A percentile compares a stretch with the other conserved stretches of the same genome.
These are phyloP conservation scores for Geosmithia putterillii DNA, from an alignment of 2,329 filamentous ascomycete genomes.

Conservation along the genomic window DNA sequence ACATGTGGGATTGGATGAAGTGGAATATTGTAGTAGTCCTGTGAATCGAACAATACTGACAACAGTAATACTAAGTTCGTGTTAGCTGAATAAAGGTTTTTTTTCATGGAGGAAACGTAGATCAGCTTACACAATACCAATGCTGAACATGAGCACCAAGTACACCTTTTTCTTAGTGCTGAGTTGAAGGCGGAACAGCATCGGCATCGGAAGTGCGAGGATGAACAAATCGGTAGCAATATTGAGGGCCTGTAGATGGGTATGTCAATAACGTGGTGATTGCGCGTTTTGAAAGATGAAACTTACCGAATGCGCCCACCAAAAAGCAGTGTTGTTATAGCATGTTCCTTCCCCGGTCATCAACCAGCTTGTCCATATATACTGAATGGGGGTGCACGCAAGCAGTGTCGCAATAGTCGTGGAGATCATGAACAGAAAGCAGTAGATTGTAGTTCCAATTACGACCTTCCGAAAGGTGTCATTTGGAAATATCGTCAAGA, in stretches of 20 bases:
- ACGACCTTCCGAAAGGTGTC: slow-evolving; percentile 1
- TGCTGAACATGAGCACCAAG: slow-evolving; percentile 4
- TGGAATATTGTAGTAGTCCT: slow-evolving; percentile 3
- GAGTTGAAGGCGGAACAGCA: slow-evolving; percentile 4
- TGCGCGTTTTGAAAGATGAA: too few relatives aligned
- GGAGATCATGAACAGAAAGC: slow-evolving; percentile 5
- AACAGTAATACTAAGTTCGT: slow-evolving; percentile 3
- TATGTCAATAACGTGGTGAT: too few relatives aligned
- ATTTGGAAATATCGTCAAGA: slow-evolving; percentile 4
- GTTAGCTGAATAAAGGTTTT: neutral
- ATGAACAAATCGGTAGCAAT: slow-evolving; percentile 5
- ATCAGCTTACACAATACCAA: slow-evolving; percentile 4
- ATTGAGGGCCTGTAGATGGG: slow-evolving; percentile 2
- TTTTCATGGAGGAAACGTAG: too few relatives aligned
- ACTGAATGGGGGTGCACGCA: slow-evolving; percentile 3
- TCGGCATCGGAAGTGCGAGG: slow-evolving; percentile 3
- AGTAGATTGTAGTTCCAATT: slow-evolving; percentile 3
- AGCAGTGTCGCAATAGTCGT: slow-evolving; percentile 3
- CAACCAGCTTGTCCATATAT: slow-evolving; percentile 3
- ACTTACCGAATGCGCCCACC: slow-evolving; percentile 3
- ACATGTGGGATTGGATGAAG: slow-evolving; percentile 3
- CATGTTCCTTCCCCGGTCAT: slow-evolving; percentile 1
- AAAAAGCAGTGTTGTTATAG: slow-evolving; percentile 5
- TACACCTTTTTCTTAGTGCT: slow-evolving; percentile 3
- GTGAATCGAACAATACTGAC: slow-evolving; percentile 5